Evolutionary conservation across 176 grass and related monocot species (phyloP).

Genomic region (Musa schizocarpa): DNA sequence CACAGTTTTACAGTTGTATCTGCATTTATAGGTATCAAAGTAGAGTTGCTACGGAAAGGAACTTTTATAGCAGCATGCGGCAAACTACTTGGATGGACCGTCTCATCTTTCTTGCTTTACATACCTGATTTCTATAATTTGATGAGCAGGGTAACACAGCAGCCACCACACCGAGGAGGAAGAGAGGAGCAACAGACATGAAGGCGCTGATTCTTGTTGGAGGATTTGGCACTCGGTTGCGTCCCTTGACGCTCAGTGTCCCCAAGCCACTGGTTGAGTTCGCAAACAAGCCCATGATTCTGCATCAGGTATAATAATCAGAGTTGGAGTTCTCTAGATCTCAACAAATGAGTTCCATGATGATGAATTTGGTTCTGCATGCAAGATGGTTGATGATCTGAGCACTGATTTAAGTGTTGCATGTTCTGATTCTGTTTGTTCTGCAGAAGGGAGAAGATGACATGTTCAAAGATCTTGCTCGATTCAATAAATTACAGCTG

Average conservation of each 20-base stretch:
- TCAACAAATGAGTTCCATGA: too few species aligned
- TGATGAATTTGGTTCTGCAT: too few species aligned
- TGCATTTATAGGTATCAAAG: background rate
- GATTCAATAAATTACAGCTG: too few species aligned
- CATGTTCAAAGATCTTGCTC: too few species aligned
- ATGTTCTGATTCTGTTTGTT: too few species aligned
- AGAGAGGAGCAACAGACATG: background rate
- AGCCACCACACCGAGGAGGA: background rate
- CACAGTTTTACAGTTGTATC: background rate
- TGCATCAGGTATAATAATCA: background rate
- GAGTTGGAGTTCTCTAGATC: too few species aligned
- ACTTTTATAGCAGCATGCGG: background rate
- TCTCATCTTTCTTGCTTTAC: background rate
- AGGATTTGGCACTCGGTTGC: background rate
- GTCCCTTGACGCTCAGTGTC: background rate
- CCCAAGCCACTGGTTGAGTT: background rate
- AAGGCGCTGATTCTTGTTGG: slow-evolving; percentile 2
- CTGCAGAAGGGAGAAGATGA: too few species aligned
- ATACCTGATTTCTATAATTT: background rate
- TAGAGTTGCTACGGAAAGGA: background rate
- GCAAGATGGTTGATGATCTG: too few species aligned
- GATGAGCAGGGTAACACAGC: background rate
- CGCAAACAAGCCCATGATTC: slow-evolving; percentile 2
- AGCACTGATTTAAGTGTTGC: too few species aligned
- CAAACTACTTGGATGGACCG: background rate